Base-by-base conservation (phyloP, 352 stramenopile genomes). In the Saprolegnia diclina region DNA sequence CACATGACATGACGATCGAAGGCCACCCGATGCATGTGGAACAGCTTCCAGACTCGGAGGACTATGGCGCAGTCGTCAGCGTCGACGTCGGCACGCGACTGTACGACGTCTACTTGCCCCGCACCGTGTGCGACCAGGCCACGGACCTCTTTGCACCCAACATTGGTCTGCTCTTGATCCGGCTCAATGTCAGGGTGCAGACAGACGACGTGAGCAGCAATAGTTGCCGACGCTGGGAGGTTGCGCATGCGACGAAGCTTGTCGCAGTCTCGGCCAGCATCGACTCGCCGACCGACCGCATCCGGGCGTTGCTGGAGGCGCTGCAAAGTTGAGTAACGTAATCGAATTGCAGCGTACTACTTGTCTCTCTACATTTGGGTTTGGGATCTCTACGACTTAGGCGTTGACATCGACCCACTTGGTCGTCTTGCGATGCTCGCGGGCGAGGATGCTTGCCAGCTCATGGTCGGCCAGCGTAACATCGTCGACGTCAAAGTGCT, bases 381-480 rank as follows among this genome's bases (percentile, higher is more conserved):
- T 6, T 62, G 0, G n/a, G 32, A 40, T 21, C 18, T 14, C 21
- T 44, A 61, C 32, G 24, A 38, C 14, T n/a, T 22, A 55, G n/a
- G 57, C 21, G 18, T 21, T 26, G 11, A 68, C 35, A n/a, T 69
- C 26, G 53, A 69, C 26, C 45, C 45, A 69, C n/a, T 61, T 59
- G 4, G 85, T 93, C 24, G 85, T 80, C 64, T 81, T 82, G 38
- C 85, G 81, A 56, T 93, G 83, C 37, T 90, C 81, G 22, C 75
- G 74, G 22, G 79, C 76, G 19, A 90, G 26, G 19, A 93, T 71
- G 40, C 71, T 61, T 21, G 77, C 73, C 16, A 91, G 65, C 18
- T 79, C 75, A 19, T 79, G 76, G 3, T 72, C 62, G 6, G 63
- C n/a, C 45, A 69, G n/a, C n/a, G 21, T 63, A 9, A 91, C 74